These are phyloP conservation scores for Eudorina sp. DNA, from an alignment of 139 green algal species.

Conservation along the genomic window DNA sequence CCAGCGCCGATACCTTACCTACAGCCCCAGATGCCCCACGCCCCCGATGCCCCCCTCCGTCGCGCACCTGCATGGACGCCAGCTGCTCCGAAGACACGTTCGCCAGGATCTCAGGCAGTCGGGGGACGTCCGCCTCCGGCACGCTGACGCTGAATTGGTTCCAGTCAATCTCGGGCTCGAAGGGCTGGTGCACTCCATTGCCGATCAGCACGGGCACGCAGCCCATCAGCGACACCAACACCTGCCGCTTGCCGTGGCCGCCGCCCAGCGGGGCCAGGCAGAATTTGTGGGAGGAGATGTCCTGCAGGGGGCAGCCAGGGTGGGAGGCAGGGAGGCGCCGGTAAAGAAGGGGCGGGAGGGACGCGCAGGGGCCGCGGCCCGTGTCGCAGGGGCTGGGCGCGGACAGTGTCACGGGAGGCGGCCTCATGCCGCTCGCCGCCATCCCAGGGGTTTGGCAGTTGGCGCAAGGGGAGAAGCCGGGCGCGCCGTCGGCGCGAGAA, in stretches of 20 bases:
- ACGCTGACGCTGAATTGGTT: slow-evolving; percentile 42
- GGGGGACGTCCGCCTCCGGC: slow-evolving; percentile 43
- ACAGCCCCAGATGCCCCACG: not conserved
- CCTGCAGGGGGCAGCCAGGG: not conserved
- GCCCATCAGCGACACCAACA: slow-evolving; percentile 59
- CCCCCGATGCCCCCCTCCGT: not conserved
- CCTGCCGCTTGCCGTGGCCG: slow-evolving; percentile 59
- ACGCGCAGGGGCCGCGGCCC: no score
- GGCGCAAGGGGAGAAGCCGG: no score
- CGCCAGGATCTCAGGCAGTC: slow-evolving; percentile 23
- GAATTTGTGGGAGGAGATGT: slow-evolving; percentile 49
- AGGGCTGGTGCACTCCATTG: slow-evolving; percentile 56
- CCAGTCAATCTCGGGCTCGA: slow-evolving; percentile 58
- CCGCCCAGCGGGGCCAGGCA: slow-evolving; percentile 61
- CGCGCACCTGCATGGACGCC: slow-evolving; percentile 51
- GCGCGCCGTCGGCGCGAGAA: no score
- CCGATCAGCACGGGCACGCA: slow-evolving; percentile 57
- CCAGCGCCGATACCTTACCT: no score
- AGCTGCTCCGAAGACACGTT: not conserved
- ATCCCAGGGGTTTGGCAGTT: no score
- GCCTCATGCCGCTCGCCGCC: no score
- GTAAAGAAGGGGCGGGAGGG: no score
- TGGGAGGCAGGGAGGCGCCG: not conserved
- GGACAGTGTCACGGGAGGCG: no score
- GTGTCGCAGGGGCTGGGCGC: no score